Percentiles rank a stretch among this genome's conserved stretches.
Evolutionary conservation across 2,329 filamentous ascomycete genomes (phyloP).

Genomic region (Fusarium sp.): DNA sequence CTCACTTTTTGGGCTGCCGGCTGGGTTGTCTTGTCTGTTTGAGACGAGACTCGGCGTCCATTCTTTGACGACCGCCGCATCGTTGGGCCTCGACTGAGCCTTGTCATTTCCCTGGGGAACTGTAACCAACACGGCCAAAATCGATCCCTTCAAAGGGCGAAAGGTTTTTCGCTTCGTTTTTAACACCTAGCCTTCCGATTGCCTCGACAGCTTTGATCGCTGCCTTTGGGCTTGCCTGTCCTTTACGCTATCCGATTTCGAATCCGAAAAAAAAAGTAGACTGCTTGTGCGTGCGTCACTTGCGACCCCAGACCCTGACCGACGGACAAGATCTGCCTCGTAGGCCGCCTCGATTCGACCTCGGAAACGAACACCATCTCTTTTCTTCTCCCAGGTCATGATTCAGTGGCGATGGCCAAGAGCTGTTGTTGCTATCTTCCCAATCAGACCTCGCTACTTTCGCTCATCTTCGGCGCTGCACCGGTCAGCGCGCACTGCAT

Average conservation of each 20-base stretch:
- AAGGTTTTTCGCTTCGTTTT: conserved; percentile 25
- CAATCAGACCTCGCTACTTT: conserved; percentile 17
- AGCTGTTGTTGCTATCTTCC: conserved; percentile 27
- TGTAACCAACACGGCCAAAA: conserved; percentile 26
- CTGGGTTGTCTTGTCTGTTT: conserved; percentile 38
- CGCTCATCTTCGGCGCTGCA: conserved; percentile 27
- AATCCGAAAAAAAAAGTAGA: conserved; percentile 19
- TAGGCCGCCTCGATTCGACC: conserved; percentile 15
- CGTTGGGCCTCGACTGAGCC: conserved; percentile 28
- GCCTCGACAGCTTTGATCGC: conserved; percentile 24
- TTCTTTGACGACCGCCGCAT: conserved; percentile 22
- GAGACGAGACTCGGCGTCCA: conserved; percentile 34
- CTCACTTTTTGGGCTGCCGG: conserved; percentile 33
- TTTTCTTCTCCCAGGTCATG: conserved; percentile 25
- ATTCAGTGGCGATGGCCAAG: conserved; percentile 41
- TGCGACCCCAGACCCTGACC: conserved; percentile 14
- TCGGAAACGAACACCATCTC: conserved; percentile 17
- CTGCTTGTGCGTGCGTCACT: conserved; percentile 8
- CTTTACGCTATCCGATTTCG: conserved; percentile 16
- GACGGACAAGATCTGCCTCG: conserved; percentile 16
- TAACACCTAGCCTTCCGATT: conserved; percentile 24
- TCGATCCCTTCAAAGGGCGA: conserved; percentile 16
- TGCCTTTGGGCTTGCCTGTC: conserved; percentile 12
- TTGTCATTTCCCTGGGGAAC: conserved; percentile 25
- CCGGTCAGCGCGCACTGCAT: conserved; percentile 26